These are phyloP conservation scores for Phaeosphaeriaceae sp. DNA, from an alignment of 2,329 filamentous ascomycete genomes.

Conservation along the genomic window DNA sequence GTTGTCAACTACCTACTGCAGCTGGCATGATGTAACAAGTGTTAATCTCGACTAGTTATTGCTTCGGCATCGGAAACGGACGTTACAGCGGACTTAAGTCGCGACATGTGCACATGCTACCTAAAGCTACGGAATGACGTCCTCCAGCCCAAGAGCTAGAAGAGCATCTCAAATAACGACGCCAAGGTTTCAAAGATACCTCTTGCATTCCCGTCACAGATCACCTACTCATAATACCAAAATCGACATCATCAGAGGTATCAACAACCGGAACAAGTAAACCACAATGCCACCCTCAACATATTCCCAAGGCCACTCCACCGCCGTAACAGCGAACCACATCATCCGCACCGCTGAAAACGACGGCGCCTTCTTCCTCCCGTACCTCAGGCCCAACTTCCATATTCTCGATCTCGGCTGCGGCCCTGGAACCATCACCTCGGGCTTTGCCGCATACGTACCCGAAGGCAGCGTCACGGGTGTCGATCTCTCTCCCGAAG, in stretches of 20 bases:
- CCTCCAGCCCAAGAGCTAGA: background rate
- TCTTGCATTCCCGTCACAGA: no score
- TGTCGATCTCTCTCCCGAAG: background rate
- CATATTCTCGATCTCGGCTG: background rate
- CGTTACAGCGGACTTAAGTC: background rate
- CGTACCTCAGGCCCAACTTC: background rate
- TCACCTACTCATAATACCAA: background rate
- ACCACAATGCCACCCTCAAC: background rate
- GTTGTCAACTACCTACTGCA: no score
- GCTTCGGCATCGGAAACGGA: background rate
- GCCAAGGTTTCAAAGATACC: background rate
- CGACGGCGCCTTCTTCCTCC: background rate
- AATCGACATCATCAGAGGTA: background rate
- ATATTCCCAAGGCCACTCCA: background rate
- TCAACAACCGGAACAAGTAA: background rate
- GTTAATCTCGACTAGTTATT: no score
- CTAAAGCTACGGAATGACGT: background rate
- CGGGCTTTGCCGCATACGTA: background rate
- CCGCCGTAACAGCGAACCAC: background rate
- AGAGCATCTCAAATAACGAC: background rate
- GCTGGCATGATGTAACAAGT: no score
- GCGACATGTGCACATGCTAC: background rate
- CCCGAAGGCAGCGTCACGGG: background rate
- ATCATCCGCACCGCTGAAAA: background rate
- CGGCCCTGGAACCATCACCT: background rate